Percentiles rank a stretch among this genome's conserved stretches.
phyloP scores from a whole-genome alignment of 352 stramenopile genomes.

The Phytopythium kandeliae region DNA sequence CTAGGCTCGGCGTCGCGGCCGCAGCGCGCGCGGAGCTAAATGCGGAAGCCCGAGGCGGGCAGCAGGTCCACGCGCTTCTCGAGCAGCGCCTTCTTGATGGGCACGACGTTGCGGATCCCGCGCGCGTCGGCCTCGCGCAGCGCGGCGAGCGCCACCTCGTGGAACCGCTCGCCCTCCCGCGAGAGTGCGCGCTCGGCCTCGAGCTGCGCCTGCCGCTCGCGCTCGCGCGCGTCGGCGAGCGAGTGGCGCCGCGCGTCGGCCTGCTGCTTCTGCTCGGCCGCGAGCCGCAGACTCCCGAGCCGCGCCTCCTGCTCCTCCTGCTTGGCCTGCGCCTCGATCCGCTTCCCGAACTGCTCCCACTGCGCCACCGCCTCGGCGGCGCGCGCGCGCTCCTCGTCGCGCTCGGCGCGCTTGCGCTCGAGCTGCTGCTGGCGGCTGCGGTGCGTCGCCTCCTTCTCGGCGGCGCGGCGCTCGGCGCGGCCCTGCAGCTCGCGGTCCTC shows the following conservation, averaged over 20 bases:
- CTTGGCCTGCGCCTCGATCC: slow-evolving; percentile 42
- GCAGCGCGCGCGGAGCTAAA: no score
- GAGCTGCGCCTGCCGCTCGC: slow-evolving; percentile 23
- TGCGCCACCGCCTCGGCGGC: slow-evolving; percentile 43
- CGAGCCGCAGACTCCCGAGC: slow-evolving; percentile 52
- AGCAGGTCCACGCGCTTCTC: slow-evolving; percentile 73
- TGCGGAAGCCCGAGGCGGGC: slow-evolving; percentile 61
- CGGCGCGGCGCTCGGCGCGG: slow-evolving; percentile 52
- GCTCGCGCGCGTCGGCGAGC: slow-evolving; percentile 31
- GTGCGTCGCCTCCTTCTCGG: slow-evolving; percentile 55
- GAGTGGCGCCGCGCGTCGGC: slow-evolving; percentile 57
- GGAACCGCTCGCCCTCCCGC: slow-evolving; percentile 56
- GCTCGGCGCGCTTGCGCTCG: slow-evolving; percentile 33
- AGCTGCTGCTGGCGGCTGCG: slow-evolving; percentile 57
- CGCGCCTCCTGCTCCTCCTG: slow-evolving; percentile 62
- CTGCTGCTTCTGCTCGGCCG: slow-evolving; percentile 72
- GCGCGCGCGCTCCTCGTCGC: slow-evolving; percentile 29
- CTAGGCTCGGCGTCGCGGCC: no score
- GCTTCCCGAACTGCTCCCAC: slow-evolving; percentile 65
- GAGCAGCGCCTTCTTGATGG: slow-evolving; percentile 64
- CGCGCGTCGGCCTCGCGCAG: slow-evolving; percentile 53
- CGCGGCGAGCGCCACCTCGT: slow-evolving; percentile 40
- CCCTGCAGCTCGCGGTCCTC: slow-evolving; percentile 60
- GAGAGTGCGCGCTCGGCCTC: slow-evolving; percentile 27
- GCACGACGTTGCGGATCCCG: slow-evolving; percentile 56